A percentile compares a stretch with the other conserved stretches of the same genome.
Evolutionary conservation across 306 rosid genomes (phyloP).

Genomic region (Rosa multiflora): DNA sequence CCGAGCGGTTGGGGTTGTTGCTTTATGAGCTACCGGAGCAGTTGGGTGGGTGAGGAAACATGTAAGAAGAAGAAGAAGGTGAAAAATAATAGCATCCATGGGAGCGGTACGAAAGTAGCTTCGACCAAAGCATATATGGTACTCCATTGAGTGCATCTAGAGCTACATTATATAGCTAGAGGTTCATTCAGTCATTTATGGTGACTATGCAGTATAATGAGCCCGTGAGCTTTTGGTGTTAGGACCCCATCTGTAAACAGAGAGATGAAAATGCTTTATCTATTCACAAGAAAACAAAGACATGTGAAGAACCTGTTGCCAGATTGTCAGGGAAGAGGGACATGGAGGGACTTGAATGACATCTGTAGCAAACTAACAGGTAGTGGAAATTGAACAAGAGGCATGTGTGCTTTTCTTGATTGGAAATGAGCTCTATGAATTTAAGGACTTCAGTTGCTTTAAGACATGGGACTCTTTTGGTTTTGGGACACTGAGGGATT

Average conservation of each 20-base stretch:
- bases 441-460: neutral
- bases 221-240: slow-evolving; percentile 68
- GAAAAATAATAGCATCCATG: slow-evolving; percentile 47
- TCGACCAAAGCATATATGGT: slow-evolving; percentile 23
- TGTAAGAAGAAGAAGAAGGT: slow-evolving; percentile 31
- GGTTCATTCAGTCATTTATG: slow-evolving; percentile 5
- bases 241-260: slow-evolving; percentile 57
- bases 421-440: neutral
- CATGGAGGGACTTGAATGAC: slow-evolving; percentile 10
- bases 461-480: neutral
- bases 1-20: slow-evolving; percentile 29
- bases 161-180: slow-evolving; percentile 21
- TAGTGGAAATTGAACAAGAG: slow-evolving; percentile 15
- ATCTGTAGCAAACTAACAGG: slow-evolving; percentile 22
- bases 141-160: neutral
- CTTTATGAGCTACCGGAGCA: slow-evolving; percentile 33
- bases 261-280: slow-evolving; percentile 38
- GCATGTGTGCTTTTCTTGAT: slow-evolving; percentile 25
- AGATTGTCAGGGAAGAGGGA: slow-evolving; percentile 24
- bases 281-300: slow-evolving; percentile 65
- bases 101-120: slow-evolving; percentile 28
- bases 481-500: neutral
- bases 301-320: slow-evolving; percentile 64
- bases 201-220: slow-evolving; percentile 32
- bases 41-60: slow-evolving; percentile 28